Percentiles rank a stretch among this genome's conserved stretches.
phyloP scores from a whole-genome alignment of 2,329 filamentous ascomycete species.

The Fonsecaea nubica region DNA sequence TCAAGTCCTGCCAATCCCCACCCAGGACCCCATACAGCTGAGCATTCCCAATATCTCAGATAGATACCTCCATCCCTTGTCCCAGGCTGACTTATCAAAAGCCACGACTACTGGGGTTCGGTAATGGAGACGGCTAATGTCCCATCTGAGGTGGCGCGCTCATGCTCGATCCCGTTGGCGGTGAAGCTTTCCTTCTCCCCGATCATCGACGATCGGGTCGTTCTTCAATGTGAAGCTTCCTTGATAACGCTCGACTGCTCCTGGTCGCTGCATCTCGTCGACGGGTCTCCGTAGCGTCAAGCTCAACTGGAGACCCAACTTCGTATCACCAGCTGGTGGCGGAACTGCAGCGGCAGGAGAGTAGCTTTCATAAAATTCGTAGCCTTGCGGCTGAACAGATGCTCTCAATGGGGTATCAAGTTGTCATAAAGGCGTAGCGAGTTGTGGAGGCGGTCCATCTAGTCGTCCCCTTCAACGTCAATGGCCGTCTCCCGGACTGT shows the following conservation, averaged over 20 bases:
- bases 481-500: slow-evolving; percentile 31
- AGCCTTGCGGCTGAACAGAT: slow-evolving; percentile 16
- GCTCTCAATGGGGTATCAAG: slow-evolving; percentile 18
- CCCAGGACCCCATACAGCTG: neutral
- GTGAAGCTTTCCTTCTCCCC: slow-evolving; percentile 6
- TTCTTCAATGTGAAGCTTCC: neutral
- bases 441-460: slow-evolving; percentile 2
- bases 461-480: slow-evolving; percentile 34
- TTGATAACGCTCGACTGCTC: neutral
- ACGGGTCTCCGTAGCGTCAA: slow-evolving; percentile 18
- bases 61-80: neutral
- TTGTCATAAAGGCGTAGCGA: slow-evolving; percentile 13
- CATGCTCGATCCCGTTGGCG: neutral
- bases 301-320: slow-evolving; percentile 20
- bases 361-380: slow-evolving; percentile 7
- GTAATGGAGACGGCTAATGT: slow-evolving; percentile 1
- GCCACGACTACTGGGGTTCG: slow-evolving; percentile 23
- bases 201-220: neutral
- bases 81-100: slow-evolving; percentile 24
- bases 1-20: neutral
- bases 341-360: neutral
- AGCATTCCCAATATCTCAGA: neutral
- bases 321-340: neutral
- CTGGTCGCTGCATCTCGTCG: slow-evolving; percentile 2
- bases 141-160: neutral